Evolutionary conservation across 345 rosid genomes (phyloP), one percentile per base, ranked within the genome.

Genomic region (Erucastrum elatum): DNA sequence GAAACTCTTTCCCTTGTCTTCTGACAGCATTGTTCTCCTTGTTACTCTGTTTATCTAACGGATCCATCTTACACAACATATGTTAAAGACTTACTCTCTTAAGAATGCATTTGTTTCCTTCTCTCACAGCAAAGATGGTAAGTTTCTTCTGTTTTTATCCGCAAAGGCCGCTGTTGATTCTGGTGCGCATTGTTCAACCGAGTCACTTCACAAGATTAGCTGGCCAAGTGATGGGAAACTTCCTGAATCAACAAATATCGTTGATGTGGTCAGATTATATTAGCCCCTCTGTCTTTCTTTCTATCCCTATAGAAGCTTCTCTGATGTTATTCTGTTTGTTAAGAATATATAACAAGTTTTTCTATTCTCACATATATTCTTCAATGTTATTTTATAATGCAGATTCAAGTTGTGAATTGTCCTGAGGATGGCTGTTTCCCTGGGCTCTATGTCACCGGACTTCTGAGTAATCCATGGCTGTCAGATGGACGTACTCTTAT

Each of bases 121-220:
- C 15, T 33, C 66, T 56, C 70, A 61, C 94, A 94, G 98, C 79
- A 95, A 91, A 65, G 96, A 88, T 82, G 97, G 97, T 76, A 92
- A 85, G 69, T 83, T 81, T 77, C 94, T 94, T 56, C 83, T 90
- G 67, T 92, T 90, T 84, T 30, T 87, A 73, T 92, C 97, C 59
- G 87, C 88, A 62, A 88, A 86, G 83, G 83, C 81, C 76, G 84
- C 97, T 68, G 97, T 92, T 72, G 93, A 91, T 77, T 88, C 96
- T 29, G 98, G 98, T 59, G 90, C 87, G 0, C 97, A 91, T 84
- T 63, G 99, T 98, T 87, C 88, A 63, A 94, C 98, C 33, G 85
- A 88, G 66, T 91, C 98, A 53, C 93, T 92, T 79, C 90, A 91
- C 82, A 87, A 81, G 80, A 87, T 94, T 78, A 90, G 85, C 44